These are phyloP conservation scores for Chamaenerion angustifolium DNA, from an alignment of 345 rosid species.

Conservation along the genomic window DNA sequence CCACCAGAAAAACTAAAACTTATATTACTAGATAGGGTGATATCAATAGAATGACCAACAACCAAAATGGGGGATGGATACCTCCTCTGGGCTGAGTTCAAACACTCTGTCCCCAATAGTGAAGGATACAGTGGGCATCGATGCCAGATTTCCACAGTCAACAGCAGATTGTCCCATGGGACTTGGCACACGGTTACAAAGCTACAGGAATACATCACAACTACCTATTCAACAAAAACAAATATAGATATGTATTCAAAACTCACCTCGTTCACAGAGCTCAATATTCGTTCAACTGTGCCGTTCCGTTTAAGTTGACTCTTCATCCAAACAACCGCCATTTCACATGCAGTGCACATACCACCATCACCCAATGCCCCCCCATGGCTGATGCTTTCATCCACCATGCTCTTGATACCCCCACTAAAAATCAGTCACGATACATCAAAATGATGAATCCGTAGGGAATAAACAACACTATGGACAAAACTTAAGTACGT, in stretches of 20 bases:
- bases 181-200: slow-evolving; percentile 56
- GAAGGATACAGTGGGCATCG: slow-evolving; percentile 54
- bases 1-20: no score
- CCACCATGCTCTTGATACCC: slow-evolving; percentile 50
- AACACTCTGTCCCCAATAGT: slow-evolving; percentile 45
- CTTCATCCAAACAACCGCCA: slow-evolving; percentile 61
- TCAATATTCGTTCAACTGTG: slow-evolving; percentile 35
- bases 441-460: background rate
- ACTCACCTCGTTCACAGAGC: slow-evolving; percentile 39
- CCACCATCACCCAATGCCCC: slow-evolving; percentile 24
- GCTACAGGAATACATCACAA: slow-evolving; percentile 15
- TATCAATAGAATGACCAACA: no score
- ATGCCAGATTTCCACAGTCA: slow-evolving; percentile 35
- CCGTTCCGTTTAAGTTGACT: slow-evolving; percentile 44
- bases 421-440: slow-evolving; percentile 16
- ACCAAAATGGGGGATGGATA: slow-evolving; percentile 6
- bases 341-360: slow-evolving; percentile 53
- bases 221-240: no score
- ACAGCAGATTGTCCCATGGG: slow-evolving; percentile 65
- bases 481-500: no score
- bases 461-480: background rate
- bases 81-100: slow-evolving; percentile 51
- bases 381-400: slow-evolving; percentile 11
- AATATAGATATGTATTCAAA: no score
- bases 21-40: no score